Conservation (phyloP, 495 filamentous ascomycete genomes). For the Penicillium pulvis region DNA sequence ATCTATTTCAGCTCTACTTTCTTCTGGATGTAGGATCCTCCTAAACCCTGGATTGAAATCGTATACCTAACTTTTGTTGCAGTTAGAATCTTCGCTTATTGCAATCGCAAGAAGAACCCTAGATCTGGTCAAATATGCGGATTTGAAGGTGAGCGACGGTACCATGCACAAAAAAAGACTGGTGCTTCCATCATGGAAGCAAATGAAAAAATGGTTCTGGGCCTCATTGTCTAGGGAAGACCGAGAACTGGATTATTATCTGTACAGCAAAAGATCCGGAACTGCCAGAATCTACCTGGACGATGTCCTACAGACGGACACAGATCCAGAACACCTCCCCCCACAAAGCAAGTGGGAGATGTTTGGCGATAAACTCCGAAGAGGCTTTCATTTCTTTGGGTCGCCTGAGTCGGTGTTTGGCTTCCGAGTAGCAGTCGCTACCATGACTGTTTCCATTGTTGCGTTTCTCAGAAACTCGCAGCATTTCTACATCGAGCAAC, state of each 20-base stretch:
- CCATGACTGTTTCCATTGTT: slow-evolving; percentile 66
- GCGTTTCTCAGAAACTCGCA: slow-evolving; percentile 67
- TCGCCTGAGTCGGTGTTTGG: slow-evolving; percentile 55
- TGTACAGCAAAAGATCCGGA: slow-evolving; percentile 8
- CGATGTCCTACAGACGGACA: neutral
- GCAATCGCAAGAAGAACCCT: neutral
- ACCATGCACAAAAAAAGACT: slow-evolving; percentile 60
- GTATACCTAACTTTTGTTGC: neutral
- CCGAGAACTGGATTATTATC: slow-evolving; percentile 9
- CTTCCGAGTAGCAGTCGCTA: slow-evolving; percentile 68
- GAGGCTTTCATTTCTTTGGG: slow-evolving; percentile 27
- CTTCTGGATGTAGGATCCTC: neutral
- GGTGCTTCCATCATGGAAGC: slow-evolving; percentile 59
- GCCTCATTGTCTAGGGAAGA: slow-evolving; percentile 22
- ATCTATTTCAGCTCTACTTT: neutral
- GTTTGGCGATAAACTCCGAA: slow-evolving; percentile 36
- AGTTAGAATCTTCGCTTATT: slow-evolving; percentile 7
- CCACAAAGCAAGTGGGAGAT: slow-evolving; percentile 62
- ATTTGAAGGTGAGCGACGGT: slow-evolving; percentile 51
- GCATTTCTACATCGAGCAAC: slow-evolving; percentile 65
- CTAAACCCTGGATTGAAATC: neutral
- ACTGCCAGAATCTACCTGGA: slow-evolving; percentile 26
- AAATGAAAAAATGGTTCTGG: slow-evolving; percentile 47
- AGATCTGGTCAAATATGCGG: slow-evolving; percentile 63
- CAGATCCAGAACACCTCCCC: slow-evolving; percentile 70